Evolutionary conservation across 2,329 filamentous ascomycete genomes (phyloP).

Genomic region (Leptographium wingfieldii): DNA sequence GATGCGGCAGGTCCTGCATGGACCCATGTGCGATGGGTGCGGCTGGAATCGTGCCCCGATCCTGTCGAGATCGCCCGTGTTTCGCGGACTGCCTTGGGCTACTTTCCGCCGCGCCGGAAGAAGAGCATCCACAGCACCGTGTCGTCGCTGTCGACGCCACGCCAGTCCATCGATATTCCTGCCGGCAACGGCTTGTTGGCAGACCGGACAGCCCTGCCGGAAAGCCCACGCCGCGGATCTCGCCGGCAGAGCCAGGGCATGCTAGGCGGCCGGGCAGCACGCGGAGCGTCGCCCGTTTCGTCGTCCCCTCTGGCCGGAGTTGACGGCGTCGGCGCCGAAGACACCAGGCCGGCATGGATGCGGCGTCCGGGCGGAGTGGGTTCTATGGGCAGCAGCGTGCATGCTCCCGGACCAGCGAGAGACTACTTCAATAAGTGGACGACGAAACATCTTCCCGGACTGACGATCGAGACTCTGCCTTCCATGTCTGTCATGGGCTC

Average conservation of each 20-base stretch:
- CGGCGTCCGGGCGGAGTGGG: constrained; percentile 81
- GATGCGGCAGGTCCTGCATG: constrained; percentile 51
- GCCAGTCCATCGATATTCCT: constrained; percentile 44
- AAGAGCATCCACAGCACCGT: constrained; percentile 56
- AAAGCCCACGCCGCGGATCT: constrained; percentile 23
- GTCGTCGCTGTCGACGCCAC: constrained; percentile 55
- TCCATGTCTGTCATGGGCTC: constrained; percentile 54
- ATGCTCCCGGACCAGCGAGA: constrained; percentile 66
- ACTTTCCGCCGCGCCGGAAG: constrained; percentile 82
- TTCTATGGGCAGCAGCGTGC: constrained; percentile 58
- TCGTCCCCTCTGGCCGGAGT: constrained; percentile 21
- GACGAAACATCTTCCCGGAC: constrained; percentile 66
- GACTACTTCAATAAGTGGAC: constrained; percentile 79
- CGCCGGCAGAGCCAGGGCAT: constrained; percentile 28
- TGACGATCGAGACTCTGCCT: constrained; percentile 57
- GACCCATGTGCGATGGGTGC: constrained; percentile 83
- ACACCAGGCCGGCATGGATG: constrained; percentile 47
- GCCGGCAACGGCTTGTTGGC: constrained; percentile 13
- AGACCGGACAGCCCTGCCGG: constrained; percentile 15
- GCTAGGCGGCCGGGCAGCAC: constrained; percentile 23
- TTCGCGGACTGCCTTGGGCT: constrained; percentile 67
- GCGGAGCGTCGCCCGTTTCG: constrained; percentile 16
- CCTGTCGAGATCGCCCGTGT: constrained; percentile 80
- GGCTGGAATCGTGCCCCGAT: constrained; percentile 54
- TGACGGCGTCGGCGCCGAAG: constrained; percentile 13